Conservation (phyloP, 2,329 filamentous ascomycete genomes). For the Davidsoniella australis region DNA sequence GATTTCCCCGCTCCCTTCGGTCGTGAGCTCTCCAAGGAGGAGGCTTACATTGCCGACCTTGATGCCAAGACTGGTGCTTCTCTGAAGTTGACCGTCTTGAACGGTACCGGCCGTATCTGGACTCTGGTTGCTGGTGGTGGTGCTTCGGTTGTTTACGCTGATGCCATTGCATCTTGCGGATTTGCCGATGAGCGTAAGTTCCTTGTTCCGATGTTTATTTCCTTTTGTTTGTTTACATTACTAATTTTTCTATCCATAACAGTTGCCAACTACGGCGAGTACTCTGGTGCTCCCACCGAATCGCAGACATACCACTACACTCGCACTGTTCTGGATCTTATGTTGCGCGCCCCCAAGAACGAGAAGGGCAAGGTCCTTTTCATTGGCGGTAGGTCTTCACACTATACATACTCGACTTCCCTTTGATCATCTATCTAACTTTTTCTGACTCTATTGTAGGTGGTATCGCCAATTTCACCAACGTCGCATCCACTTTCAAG, state of each 20-base stretch:
- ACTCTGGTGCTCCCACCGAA: conserved; percentile 96
- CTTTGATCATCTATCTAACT: not conserved
- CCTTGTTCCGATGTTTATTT: not conserved
- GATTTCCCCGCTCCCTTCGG: conserved; percentile 98
- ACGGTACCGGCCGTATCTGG: conserved; percentile 84
- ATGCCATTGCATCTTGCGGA: conserved; percentile 91
- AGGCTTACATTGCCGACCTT: conserved; percentile 96
- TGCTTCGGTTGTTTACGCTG: conserved; percentile 97
- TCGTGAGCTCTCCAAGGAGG: conserved; percentile 95
- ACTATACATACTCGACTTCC: not conserved
- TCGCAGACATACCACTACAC: conserved; percentile 99
- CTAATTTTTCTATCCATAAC: not conserved
- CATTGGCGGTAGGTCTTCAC: conserved; percentile 52
- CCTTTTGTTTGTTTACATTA: not conserved
- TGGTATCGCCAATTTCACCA: conserved; percentile 99
- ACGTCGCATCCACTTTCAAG: conserved; percentile 98
- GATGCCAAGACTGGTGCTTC: conserved; percentile 99
- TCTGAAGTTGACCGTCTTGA: conserved; percentile 93
- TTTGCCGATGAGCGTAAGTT: conserved; percentile 61
- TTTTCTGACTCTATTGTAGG: not conserved
- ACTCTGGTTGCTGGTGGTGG: conserved; percentile 97
- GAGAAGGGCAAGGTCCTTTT: conserved; percentile 96
- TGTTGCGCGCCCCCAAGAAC: conserved; percentile 75
- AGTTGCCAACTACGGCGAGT: conserved; percentile 97
- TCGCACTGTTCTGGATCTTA: conserved; percentile 87